Evolutionary conservation across 805 yeast species (phyloP), one percentile per base, ranked within the genome.

Genomic region (Torulaspora microellipsoides): DNA sequence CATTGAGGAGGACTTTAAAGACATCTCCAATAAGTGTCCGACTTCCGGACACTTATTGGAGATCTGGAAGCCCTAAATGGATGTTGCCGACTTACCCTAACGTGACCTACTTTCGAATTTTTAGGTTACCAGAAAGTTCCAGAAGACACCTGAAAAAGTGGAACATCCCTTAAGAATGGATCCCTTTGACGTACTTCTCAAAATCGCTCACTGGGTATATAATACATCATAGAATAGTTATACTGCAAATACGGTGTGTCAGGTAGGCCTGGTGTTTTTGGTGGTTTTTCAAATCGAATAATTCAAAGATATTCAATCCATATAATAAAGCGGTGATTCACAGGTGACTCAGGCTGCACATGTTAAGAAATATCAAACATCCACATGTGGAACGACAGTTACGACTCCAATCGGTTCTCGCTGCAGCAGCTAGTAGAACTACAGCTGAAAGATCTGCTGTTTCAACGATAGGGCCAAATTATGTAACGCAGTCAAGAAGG

Each of bases 361-460:
- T 47, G 50, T 38, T 47, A 23, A 47, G 46, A 34, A 39, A 36
- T 30, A 38, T 47, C 11, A 35, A 37, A 23, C 41, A 43, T 32
- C 29, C 47, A 9, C 35, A 47, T 11, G 40, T 47, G 10, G 45
- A 43, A 13, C 47, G 47, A 31, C 47, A 47, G 25, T 37, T 47
- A 29, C 41, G 34, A 28, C 38, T 39, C 30, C 43, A 32, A 31
- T 40, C 45, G 10, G 13, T 29, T 32, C 15, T 38, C n/a, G 15
- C 38, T n/a, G 11, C 15, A 9, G 15, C 15, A 5, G 17, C 17
- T n/a, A 33, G 20, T 23, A 20, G 27, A 10, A 28, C 38, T 8
- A 10, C 8, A 10, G 27, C 20, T 27, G 17, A 10, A 7, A 8
- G 14, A n/a, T 6, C 31, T 17, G 6, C 23, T 36, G 20, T 14